Evolutionary conservation across 306 rosid genomes (phyloP).

Genomic region (Pachyrhizus erosus): DNA sequence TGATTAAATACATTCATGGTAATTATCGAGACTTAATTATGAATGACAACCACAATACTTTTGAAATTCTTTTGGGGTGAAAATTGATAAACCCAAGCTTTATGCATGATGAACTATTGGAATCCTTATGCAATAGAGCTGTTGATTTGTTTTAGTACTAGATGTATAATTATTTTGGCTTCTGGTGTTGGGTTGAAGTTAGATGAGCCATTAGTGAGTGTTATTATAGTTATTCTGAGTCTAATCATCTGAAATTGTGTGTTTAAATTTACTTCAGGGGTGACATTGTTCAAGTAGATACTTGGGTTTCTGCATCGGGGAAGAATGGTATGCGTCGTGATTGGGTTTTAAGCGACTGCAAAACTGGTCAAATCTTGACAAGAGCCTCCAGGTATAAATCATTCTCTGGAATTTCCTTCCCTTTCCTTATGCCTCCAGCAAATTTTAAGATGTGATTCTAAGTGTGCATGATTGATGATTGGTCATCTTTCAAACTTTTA

Average conservation of each 20-base stretch:
- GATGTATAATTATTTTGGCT: slow-evolving; percentile 27
- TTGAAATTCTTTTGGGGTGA: slow-evolving; percentile 13
- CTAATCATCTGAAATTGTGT: slow-evolving; percentile 38
- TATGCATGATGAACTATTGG: slow-evolving; percentile 16
- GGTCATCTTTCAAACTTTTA: background rate
- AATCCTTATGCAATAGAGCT: background rate
- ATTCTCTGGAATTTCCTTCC: slow-evolving; percentile 27
- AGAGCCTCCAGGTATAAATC: slow-evolving; percentile 87
- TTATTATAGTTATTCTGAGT: slow-evolving; percentile 23
- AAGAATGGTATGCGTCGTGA: slow-evolving; percentile 99
- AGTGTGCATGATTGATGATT: slow-evolving; percentile 19
- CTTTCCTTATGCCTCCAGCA: slow-evolving; percentile 20
- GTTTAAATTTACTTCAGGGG: slow-evolving; percentile 69
- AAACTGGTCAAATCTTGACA: slow-evolving; percentile 79
- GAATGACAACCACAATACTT: background rate
- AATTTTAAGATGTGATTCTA: slow-evolving; percentile 32
- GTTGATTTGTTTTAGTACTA: slow-evolving; percentile 26
- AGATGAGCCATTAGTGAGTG: slow-evolving; percentile 18
- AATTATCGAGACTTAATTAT: background rate
- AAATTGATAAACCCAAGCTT: background rate
- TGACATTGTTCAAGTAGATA: slow-evolving; percentile 94
- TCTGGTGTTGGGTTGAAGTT: slow-evolving; percentile 29
- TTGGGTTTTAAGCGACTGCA: slow-evolving; percentile 84
- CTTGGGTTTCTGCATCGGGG: slow-evolving; percentile 93
- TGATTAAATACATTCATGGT: slow-evolving; percentile 1